Evolutionary conservation across 2,329 filamentous ascomycete species (phyloP).

Genomic region (Stachybotrys chartarum): DNA sequence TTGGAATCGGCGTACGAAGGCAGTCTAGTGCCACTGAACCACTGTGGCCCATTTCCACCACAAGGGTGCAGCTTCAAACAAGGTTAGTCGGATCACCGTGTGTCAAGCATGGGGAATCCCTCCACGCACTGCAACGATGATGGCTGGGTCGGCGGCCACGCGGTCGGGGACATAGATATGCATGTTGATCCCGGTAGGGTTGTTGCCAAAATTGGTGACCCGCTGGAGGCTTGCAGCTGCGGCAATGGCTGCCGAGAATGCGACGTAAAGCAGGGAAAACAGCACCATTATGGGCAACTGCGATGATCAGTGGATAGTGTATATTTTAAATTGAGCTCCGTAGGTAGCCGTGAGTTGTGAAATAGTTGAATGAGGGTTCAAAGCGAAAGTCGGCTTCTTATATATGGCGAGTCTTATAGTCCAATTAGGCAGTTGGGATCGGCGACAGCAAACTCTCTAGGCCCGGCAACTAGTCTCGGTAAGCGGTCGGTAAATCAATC

Average conservation of each 20-base stretch:
- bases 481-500: too few relatives aligned
- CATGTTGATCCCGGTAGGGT: background rate
- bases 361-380: too few relatives aligned
- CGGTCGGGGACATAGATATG: constrained; percentile 1
- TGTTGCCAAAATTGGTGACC: background rate
- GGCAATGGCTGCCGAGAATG: background rate
- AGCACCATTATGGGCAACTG: background rate
- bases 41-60: background rate
- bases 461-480: too few relatives aligned
- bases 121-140: constrained; percentile 1
- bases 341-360: too few relatives aligned
- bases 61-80: background rate
- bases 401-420: too few relatives aligned
- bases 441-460: too few relatives aligned
- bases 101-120: too few relatives aligned
- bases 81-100: too few relatives aligned
- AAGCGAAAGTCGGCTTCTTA: too few relatives aligned
- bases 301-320: background rate
- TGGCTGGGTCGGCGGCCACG: background rate
- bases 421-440: too few relatives aligned
- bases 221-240: background rate
- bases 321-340: too few relatives aligned
- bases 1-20: constrained; percentile 29
- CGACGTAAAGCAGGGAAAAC: background rate
- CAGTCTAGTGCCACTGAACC: constrained; percentile 8